These are phyloP conservation scores for Stemphylium beticola DNA, from an alignment of 2,329 filamentous ascomycete species.

Conservation along the genomic window DNA sequence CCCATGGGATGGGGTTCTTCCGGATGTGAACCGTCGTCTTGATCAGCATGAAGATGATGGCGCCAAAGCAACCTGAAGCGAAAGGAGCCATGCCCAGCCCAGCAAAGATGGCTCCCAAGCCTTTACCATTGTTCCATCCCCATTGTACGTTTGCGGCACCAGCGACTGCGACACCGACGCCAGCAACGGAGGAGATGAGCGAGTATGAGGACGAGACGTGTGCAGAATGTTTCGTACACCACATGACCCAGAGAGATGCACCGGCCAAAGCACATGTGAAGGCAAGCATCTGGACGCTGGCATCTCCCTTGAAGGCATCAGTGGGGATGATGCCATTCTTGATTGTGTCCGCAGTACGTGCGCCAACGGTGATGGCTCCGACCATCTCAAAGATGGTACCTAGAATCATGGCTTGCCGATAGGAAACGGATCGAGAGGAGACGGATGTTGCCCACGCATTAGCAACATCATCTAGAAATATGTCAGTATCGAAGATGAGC, in stretches of 20 bases:
- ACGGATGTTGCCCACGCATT: conserved; percentile 84
- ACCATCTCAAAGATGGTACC: conserved; percentile 57
- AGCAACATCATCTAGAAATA: conserved; percentile 74
- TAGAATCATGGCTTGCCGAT: conserved; percentile 65
- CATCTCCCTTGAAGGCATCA: conserved; percentile 53
- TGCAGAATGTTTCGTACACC: conserved; percentile 75
- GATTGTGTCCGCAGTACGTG: conserved; percentile 73
- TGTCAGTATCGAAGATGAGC: neutral
- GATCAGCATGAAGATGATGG: conserved; percentile 75
- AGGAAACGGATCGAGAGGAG: conserved; percentile 76
- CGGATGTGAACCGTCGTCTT: conserved; percentile 74
- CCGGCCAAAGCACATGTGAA: conserved; percentile 67
- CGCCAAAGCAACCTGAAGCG: conserved; percentile 69
- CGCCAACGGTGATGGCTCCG: conserved; percentile 53
- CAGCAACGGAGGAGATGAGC: conserved; percentile 56
- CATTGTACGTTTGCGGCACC: conserved; percentile 63
- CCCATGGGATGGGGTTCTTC: conserved; percentile 74
- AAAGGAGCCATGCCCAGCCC: conserved; percentile 73
- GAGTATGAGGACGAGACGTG: conserved; percentile 66
- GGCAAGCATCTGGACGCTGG: conserved; percentile 59
- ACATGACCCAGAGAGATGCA: conserved; percentile 78
- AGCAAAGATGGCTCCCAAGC: conserved; percentile 67
- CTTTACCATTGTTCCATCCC: conserved; percentile 68
- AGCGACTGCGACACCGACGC: conserved; percentile 61
- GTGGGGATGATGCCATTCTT: conserved; percentile 70